These are phyloP conservation scores for Aspergillus biplanus DNA, from an alignment of 495 filamentous ascomycete genomes.

Conservation along the genomic window DNA sequence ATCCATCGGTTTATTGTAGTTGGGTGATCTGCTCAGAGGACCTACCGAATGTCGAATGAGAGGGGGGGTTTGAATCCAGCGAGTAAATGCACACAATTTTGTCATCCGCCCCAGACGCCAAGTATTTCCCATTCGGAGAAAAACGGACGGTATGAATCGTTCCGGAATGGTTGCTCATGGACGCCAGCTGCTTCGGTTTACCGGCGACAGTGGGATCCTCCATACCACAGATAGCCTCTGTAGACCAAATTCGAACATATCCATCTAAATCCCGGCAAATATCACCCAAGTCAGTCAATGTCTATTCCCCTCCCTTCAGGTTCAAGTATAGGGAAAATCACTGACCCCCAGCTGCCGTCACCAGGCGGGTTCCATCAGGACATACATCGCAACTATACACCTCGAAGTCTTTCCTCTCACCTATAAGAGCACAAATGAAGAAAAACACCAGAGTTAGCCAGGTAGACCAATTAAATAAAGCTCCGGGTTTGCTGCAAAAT, in stretches of 20 bases:
- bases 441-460: conserved; percentile 13
- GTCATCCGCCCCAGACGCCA: conserved; percentile 96
- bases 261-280: conserved; percentile 64
- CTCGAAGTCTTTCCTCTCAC: conserved; percentile 95
- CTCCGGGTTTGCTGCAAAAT: not conserved
- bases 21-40: conserved; percentile 6
- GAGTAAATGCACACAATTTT: conserved; percentile 97
- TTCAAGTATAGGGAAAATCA: conserved; percentile 9
- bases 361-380: conserved; percentile 86
- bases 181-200: conserved; percentile 91
- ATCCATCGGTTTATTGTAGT: not conserved
- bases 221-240: conserved; percentile 84
- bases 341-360: conserved; percentile 90
- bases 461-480: not conserved
- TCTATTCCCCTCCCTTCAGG: conserved; percentile 1
- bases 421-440: conserved; percentile 41
- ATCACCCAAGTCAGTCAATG: conserved; percentile 25
- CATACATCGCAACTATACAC: conserved; percentile 98
- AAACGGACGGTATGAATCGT: conserved; percentile 97
- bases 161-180: conserved; percentile 96
- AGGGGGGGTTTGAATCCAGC: conserved; percentile 78
- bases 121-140: conserved; percentile 87
- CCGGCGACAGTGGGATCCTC: conserved; percentile 63
- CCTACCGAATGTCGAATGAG: conserved; percentile 77
- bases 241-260: conserved; percentile 96